Evolutionary conservation across 768 basidiomycete species (phyloP), one percentile per base, ranked within the genome.

Genomic region (Polyporus arcularius): DNA sequence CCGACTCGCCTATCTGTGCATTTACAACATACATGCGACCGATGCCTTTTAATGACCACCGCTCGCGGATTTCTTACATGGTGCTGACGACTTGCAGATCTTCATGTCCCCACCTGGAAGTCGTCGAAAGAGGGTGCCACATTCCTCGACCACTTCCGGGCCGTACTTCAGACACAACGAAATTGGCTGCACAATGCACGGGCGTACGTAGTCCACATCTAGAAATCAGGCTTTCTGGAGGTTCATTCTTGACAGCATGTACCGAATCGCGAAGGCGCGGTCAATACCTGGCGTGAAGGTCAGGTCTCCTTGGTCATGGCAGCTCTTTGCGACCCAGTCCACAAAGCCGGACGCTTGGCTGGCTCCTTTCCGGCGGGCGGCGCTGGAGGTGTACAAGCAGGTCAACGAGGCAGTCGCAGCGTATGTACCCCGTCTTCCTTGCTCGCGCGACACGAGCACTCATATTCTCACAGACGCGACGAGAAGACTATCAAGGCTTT

Each of bases 341-440:
- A 69, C 68, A 8, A 71, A 68, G 32, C 55, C 69, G 0, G 69
- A 68, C 8, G 70, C 75, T 1, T 73, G 78, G 68, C 58, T 80
- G 14, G 74, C 73, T 1, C 76, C 76, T 8, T 65, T 81, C 40
- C 73, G 76, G 38, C 65, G 71, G 51, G 65, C 66, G 26, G 78
- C 76, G 5, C 67, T 78, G 16, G 71, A 75, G 8, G 73, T 71
- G 1, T 81, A 81, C 66, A 70, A 71, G 40, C 67, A 70, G 46
- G 67, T 79, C 2, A 74, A 78, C 40, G 58, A 63, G 12, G 78
- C 78, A 8, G 56, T 78, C 7, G 78, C 79, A 43, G 70, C 71
- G 80, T 81, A 56, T 35, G 78, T 67, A 1, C 21, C 28, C 4
- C 45, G 48, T 38, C 30, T 56, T 16, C 2, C 40, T 21, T 56